A percentile compares a stretch with the other conserved stretches of the same genome.
phyloP scores from a whole-genome alignment of 1,284 basidiomycete genomes.

The Volvariella volvacea region DNA sequence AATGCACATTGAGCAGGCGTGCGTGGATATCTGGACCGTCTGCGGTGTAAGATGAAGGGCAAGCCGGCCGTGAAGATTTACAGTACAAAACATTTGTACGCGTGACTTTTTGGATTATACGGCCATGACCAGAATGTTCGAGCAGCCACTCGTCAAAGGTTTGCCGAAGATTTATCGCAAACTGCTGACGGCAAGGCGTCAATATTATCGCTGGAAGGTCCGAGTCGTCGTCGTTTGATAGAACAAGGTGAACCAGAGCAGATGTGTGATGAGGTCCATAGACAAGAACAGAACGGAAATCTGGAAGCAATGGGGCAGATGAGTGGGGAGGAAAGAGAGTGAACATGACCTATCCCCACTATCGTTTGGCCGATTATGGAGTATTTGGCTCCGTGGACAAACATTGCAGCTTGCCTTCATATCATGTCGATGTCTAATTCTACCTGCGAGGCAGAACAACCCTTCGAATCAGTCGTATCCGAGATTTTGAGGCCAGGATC shows the following conservation, averaged over 20 bases:
- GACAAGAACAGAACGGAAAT: slow-evolving; percentile 42
- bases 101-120: slow-evolving; percentile 30
- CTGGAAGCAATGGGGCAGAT: slow-evolving; percentile 25
- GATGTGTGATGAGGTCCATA: slow-evolving; percentile 48
- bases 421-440: too few species aligned
- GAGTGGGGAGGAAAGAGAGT: slow-evolving; percentile 31
- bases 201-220: neutral
- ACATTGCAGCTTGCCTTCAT: too few species aligned
- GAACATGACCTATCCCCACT: slow-evolving; percentile 19
- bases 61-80: slow-evolving; percentile 7
- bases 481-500: slow-evolving; percentile 66
- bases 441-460: too few species aligned
- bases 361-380: too few species aligned
- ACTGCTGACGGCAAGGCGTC: neutral
- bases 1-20: slow-evolving; percentile 51
- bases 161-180: slow-evolving; percentile 28
- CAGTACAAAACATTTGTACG: slow-evolving; percentile 50
- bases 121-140: slow-evolving; percentile 37
- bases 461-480: slow-evolving; percentile 36
- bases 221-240: slow-evolving; percentile 29
- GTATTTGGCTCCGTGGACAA: too few species aligned
- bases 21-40: slow-evolving; percentile 51
- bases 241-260: slow-evolving; percentile 48
- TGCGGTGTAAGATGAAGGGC: slow-evolving; percentile 4
- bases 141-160: slow-evolving; percentile 48